Conservation (phyloP, 2,329 filamentous ascomycete genomes). For the Beauveria asiatica region DNA sequence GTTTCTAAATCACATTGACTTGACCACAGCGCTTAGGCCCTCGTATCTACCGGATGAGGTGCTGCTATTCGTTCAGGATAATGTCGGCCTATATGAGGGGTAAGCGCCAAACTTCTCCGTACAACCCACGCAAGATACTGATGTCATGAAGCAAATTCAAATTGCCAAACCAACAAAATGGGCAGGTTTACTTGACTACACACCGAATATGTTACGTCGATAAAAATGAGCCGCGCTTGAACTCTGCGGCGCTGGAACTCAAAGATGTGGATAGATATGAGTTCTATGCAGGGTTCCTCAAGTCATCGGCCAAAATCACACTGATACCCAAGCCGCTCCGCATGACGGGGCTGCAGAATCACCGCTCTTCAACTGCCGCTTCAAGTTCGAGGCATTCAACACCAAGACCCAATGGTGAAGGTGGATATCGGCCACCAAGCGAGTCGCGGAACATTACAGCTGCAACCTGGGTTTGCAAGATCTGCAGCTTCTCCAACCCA, state of each 20-base stretch:
- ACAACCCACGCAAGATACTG: not conserved
- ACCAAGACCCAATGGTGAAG: constrained; percentile 23
- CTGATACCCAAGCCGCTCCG: constrained; percentile 74
- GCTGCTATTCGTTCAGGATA: constrained; percentile 92
- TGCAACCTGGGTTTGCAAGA: constrained; percentile 91
- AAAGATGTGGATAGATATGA: constrained; percentile 88
- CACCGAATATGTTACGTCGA: constrained; percentile 95
- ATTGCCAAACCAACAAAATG: constrained; percentile 86
- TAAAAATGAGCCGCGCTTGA: constrained; percentile 72
- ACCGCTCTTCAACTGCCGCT: constrained; percentile 35
- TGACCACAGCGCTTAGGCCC: constrained; percentile 92
- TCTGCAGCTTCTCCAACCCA: constrained; percentile 90
- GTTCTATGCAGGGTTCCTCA: constrained; percentile 87
- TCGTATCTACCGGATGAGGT: constrained; percentile 89
- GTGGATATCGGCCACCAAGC: constrained; percentile 29
- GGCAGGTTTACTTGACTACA: constrained; percentile 92
- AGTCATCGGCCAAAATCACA: constrained; percentile 90
- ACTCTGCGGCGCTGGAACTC: constrained; percentile 77
- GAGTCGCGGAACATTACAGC: constrained; percentile 30
- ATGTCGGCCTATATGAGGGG: constrained; percentile 96
- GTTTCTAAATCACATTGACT: constrained; percentile 92
- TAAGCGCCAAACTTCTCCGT: constrained; percentile 36
- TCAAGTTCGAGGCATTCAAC: constrained; percentile 37
- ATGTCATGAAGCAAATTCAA: constrained; percentile 65
- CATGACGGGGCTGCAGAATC: constrained; percentile 49